Base-by-base conservation (phyloP, 495 filamentous ascomycete species). In the Neurospora sp. region DNA sequence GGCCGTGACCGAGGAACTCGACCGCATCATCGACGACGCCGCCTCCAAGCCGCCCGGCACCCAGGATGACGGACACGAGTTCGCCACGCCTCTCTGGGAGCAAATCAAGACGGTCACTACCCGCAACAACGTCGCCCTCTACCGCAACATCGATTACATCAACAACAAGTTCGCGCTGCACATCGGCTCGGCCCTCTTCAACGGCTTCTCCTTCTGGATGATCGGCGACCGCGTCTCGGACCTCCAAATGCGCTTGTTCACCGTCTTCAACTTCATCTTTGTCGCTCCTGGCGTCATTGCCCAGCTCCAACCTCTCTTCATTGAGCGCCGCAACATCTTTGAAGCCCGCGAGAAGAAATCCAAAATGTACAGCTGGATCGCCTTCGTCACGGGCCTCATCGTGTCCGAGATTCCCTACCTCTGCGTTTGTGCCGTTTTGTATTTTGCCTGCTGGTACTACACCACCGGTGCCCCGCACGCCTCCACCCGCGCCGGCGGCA, bases 161-260 rank as follows among this genome's bases (percentile, higher is more conserved):
- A 90, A 90, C 78, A 89, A 90, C 61, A 88, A 88, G 80, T 65
- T 84, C 41, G 78, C 78, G 18, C 71, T 83, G 65, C 80, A 83
- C 73, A 75, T 83, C 61, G 65, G 77, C 39, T 75, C 75, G 38
- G 78, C 80, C 80, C 40, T 94, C 1, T 93, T 93, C 83, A 92
- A 92, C 73, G 91, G 91, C 35, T 93, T 95, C 79, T 90, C 89
- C 0, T 94, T 95, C 80, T 92, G 87, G 85, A 85, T 90, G 65
- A 86, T 91, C 10, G 82, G 88, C 18, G 86, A 86, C 72, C 86
- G 85, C 39, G 79, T 88, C 12, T 89, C 91, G 75, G 93, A 91
- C 35, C 85, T 93, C 68, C 91, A 93, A 77, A 90, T 92, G 75
- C 87, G 90, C 73, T 86, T 94, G 78, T 93, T 93, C 80, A 83